A percentile compares a stretch with the other conserved stretches of the same genome.
phyloP scores from a whole-genome alignment of 2,329 filamentous ascomycete genomes.

The Epichloe uncinata region DNA sequence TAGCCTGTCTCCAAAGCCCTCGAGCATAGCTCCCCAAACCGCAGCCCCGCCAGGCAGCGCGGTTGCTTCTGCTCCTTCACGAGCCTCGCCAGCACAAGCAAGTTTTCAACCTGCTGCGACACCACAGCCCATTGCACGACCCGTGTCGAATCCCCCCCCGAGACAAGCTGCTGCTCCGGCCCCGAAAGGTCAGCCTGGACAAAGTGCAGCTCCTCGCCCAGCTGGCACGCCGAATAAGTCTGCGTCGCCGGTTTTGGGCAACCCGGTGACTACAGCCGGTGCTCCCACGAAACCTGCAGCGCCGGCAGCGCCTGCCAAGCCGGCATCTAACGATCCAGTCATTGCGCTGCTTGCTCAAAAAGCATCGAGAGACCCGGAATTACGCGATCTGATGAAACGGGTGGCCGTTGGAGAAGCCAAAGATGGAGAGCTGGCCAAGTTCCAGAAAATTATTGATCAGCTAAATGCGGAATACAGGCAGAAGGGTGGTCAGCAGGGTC shows the following conservation, averaged over 20 bases:
- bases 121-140: conserved; percentile 11
- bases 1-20: not conserved
- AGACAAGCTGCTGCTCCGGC: conserved; percentile 9
- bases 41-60: conserved; percentile 1
- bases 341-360: conserved; percentile 67
- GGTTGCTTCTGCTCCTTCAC: conserved; percentile 1
- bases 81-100: conserved; percentile 4
- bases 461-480: conserved; percentile 49
- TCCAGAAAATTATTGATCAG: conserved; percentile 71
- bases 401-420: conserved; percentile 65
- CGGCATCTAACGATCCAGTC: conserved; percentile 50
- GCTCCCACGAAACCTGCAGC: not conserved
- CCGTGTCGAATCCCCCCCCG: conserved; percentile 11
- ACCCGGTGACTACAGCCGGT: conserved; percentile 7
- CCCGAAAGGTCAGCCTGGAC: conserved; percentile 6
- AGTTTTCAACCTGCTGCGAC: conserved; percentile 11
- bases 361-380: conserved; percentile 56
- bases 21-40: not conserved
- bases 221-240: conserved; percentile 4
- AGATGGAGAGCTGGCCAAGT: conserved; percentile 57
- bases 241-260: conserved; percentile 8
- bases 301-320: conserved; percentile 9
- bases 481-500: conserved; percentile 35
- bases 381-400: conserved; percentile 71
- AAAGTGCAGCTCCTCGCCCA: not conserved